Evolutionary conservation across 805 yeast species (phyloP), one percentile per base, ranked within the genome.

Genomic region (Candida alai): DNA sequence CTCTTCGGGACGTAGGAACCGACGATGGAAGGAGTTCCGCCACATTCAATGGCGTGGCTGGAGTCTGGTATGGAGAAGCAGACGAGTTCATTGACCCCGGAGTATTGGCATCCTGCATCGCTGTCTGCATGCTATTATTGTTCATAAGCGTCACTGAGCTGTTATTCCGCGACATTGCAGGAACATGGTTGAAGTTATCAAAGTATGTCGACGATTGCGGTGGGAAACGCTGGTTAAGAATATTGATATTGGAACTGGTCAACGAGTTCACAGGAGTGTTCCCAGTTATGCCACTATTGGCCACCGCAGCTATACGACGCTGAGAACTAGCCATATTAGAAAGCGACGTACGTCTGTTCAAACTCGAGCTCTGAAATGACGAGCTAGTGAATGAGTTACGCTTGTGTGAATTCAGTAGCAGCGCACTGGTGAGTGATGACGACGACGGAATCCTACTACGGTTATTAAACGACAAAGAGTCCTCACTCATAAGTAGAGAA

Each of bases 231-330:
- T 47, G 51, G 34, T 54, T 54, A 24, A 56, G 41, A 4, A 48
- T 30, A 29, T 44, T 50, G 22, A 48, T 42, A 41, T 55, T 58
- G 18, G 51, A 36, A 3, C 56, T 48, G 4, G 59, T 54, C 14
- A 53, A 44, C 6, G 56, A 45, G 26, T 30, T 39, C 11, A 40
- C 34, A 3, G 47, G 41, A 15, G 50, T 34, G 20, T 19, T 32
- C 13, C 18, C 20, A 27, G 29, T 26, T 16, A 20, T 28, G n/a
- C n/a, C n/a, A n/a, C n/a, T n/a, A n/a, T n/a, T n/a, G n/a, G n/a
- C n/a, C 5, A 21, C 32, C 10, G n/a, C 24, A 6, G 25, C 3
- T 9, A n/a, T 22, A 28, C 27, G 19, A n/a, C 25, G 19, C 27
- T 32, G 28, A 14, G 37, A 20, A 15, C 28, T 34, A 8, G 29